These are phyloP conservation scores for Lanmaoa rubissima DNA, from an alignment of 768 basidiomycete species.

Conservation along the genomic window DNA sequence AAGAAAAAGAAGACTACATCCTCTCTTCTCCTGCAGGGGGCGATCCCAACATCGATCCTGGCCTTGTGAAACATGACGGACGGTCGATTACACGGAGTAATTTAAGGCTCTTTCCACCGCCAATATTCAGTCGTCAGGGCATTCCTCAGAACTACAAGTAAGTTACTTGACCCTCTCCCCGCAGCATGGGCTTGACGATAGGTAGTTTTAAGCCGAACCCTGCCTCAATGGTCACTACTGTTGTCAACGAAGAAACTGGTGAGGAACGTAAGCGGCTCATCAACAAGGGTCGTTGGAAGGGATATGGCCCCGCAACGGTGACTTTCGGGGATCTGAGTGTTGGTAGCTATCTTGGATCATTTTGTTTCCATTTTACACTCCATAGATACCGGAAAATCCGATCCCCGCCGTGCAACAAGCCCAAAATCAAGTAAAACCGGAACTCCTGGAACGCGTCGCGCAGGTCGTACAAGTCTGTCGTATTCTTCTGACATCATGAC, in stretches of 20 bases:
- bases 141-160: slow-evolving; percentile 84
- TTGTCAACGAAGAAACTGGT: slow-evolving; percentile 72
- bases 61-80: slow-evolving; percentile 25
- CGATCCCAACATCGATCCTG: slow-evolving; percentile 54
- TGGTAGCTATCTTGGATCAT: neutral
- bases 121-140: slow-evolving; percentile 80
- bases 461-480: slow-evolving; percentile 38
- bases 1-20: slow-evolving; percentile 64
- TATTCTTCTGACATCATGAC: slow-evolving; percentile 6
- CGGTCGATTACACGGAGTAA: slow-evolving; percentile 43
- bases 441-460: slow-evolving; percentile 52
- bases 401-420: slow-evolving; percentile 62
- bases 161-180: slow-evolving; percentile 12
- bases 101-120: slow-evolving; percentile 81
- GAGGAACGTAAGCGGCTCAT: slow-evolving; percentile 82
- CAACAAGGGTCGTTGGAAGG: slow-evolving; percentile 84
- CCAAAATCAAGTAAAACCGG: slow-evolving; percentile 50
- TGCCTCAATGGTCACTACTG: slow-evolving; percentile 66
- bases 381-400: slow-evolving; percentile 64
- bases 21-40: slow-evolving; percentile 28
- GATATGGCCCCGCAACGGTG: slow-evolving; percentile 71
- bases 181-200: neutral
- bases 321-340: slow-evolving; percentile 60
- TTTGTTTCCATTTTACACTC: slow-evolving; percentile 1
- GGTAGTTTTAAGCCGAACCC: slow-evolving; percentile 75